phyloP scores from a whole-genome alignment of 768 basidiomycete species.

The Collybia mongolica region DNA sequence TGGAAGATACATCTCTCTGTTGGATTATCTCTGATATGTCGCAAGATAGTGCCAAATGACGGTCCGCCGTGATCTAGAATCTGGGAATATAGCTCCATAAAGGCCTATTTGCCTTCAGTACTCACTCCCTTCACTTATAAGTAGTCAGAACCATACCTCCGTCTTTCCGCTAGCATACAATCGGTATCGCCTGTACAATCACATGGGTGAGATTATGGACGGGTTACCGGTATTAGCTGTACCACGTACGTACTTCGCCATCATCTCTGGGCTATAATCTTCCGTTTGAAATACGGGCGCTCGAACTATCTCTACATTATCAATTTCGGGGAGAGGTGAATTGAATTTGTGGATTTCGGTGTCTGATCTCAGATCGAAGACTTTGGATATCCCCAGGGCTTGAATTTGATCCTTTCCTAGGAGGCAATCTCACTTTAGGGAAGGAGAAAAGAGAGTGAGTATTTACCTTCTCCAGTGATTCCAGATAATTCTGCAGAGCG shows the following conservation, averaged over 20 bases:
- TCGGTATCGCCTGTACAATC: conserved; percentile 55
- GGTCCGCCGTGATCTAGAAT: conserved; percentile 72
- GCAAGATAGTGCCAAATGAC: conserved; percentile 69
- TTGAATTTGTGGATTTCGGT: conserved; percentile 77
- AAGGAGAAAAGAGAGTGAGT: not conserved
- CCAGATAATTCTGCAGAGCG: conserved; percentile 74
- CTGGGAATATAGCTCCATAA: conserved; percentile 79
- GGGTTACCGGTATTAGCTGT: conserved; percentile 10
- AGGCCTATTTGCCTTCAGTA: conserved; percentile 47
- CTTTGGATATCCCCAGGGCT: conserved; percentile 60
- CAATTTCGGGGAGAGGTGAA: conserved; percentile 59
- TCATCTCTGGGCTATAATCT: conserved; percentile 82
- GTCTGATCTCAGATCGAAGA: conserved; percentile 81
- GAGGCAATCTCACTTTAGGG: not conserved
- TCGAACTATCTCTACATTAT: conserved; percentile 59
- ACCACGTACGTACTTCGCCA: conserved; percentile 74
- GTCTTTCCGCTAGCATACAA: conserved; percentile 80
- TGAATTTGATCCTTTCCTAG: conserved; percentile 58
- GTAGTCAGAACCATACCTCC: conserved; percentile 48
- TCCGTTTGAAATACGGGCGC: conserved; percentile 67
- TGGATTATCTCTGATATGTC: conserved; percentile 72
- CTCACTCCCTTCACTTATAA: not conserved
- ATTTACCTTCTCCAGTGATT: conserved; percentile 68
- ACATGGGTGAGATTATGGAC: conserved; percentile 19
- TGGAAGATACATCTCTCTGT: conserved; percentile 68